Base-by-base conservation (phyloP, 257 asterid species). In the Coffea eugenioides region DNA sequence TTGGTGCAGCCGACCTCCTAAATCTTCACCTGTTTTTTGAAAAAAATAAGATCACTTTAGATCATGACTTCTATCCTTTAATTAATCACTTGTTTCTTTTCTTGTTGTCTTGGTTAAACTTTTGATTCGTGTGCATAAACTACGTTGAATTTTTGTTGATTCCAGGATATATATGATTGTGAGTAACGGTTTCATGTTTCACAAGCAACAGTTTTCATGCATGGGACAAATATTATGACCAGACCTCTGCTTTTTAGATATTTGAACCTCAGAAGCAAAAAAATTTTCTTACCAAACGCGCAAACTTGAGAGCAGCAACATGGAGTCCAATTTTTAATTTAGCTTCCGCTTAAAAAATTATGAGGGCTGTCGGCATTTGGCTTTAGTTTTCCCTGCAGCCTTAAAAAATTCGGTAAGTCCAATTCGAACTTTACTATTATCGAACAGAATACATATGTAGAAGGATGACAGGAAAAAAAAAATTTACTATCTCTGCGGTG, bases 1-100 rank as follows among this genome's bases (percentile, higher is more conserved):
- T 92, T 85, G 95, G 93, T 92, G 80, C 80, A 90, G 86, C 94
- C 88, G 82, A 89, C 91, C 78, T 89, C 90, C 89, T 90, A 86
- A 85, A 84, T 82, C 83, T 83, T 84, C 91, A 83, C 88, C 86
- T 39, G 71, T 79, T 73, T 76, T 27, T 71, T 67, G 72, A 45
- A 54, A 77, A 48, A 72, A 54, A 41, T 61, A 67, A 39, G 14
- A 64, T 21, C 48, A 25, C 16, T 48, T 39, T 39, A 48, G 69
- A 74, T 48, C 70, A 66, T 39, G 43, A 39, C 27, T 48, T 41
- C 18, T 66, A 16, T 64, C 43, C 48, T 18, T 23, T 4, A n/a
- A 3, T 64, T 57, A 64, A 36, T 80, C 20, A n/a, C 12, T 52
- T 49, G 15, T 48, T 48, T 8, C 8, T 46, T 73, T 73, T 73